phyloP scores from a whole-genome alignment of 345 rosid species.

The Clausena lansium region DNA sequence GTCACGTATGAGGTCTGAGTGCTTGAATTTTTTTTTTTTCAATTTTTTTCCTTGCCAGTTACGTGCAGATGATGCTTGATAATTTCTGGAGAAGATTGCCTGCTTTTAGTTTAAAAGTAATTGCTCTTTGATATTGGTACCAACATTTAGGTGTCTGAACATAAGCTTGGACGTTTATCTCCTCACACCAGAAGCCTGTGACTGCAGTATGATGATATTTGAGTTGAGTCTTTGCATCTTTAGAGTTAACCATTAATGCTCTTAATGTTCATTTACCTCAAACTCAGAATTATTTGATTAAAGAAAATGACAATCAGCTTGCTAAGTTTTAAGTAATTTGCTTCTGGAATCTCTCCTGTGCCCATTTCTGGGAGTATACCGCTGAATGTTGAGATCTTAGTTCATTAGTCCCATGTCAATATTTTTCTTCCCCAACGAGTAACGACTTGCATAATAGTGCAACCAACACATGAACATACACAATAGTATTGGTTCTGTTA shows the following conservation, averaged over 20 bases:
- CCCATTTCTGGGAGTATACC: neutral
- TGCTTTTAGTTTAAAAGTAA: neutral
- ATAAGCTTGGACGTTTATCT: neutral
- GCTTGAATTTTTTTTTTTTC: neutral
- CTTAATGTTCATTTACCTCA: neutral
- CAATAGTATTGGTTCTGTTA: neutral
- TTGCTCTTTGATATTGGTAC: neutral
- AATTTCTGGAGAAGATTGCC: neutral
- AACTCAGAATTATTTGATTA: neutral
- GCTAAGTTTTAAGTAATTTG: neutral
- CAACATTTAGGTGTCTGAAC: neutral
- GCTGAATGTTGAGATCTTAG: neutral
- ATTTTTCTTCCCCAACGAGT: neutral
- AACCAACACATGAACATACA: neutral
- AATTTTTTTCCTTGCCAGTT: neutral
- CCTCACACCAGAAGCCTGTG: neutral
- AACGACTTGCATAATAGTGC: neutral
- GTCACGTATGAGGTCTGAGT: slow-evolving; percentile 85
- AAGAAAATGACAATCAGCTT: neutral
- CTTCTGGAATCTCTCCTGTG: neutral
- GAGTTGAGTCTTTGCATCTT: neutral
- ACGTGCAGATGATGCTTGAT: neutral
- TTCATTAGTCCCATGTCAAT: neutral
- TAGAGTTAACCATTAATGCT: neutral
- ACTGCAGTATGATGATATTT: neutral